Percentiles rank a stretch among this genome's conserved stretches.
Conservation (phyloP, 352 stramenopile species). For the Globisporangium sylvaticum region DNA sequence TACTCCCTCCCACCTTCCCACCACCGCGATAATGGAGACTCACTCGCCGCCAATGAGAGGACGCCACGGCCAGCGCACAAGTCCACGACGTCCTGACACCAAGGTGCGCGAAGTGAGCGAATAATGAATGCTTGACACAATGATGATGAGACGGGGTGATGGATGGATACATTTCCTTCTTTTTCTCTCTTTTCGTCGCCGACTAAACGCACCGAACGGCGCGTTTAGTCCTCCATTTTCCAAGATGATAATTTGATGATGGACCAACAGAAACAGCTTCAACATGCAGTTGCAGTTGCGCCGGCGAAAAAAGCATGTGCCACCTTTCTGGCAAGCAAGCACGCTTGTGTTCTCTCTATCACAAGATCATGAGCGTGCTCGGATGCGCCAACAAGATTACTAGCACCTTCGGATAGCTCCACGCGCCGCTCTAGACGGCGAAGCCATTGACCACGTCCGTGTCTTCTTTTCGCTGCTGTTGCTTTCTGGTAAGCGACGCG, state of each 20-base stretch:
- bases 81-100: background rate
- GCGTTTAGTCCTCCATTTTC: background rate
- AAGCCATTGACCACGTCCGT: too few species aligned
- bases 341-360: too few species aligned
- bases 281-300: conserved; percentile 1
- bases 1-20: background rate
- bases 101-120: background rate
- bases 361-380: background rate
- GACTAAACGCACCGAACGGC: background rate
- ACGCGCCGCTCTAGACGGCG: background rate
- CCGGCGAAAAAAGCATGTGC: background rate
- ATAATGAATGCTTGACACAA: background rate
- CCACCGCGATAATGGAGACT: background rate
- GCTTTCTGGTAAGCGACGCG: too few species aligned
- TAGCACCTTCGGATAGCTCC: background rate
- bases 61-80: background rate
- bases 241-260: background rate
- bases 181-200: background rate
- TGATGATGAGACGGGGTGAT: background rate
- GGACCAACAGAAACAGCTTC: background rate
- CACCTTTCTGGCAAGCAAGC: too few species aligned
- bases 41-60: background rate
- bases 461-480: too few species aligned
- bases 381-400: background rate
- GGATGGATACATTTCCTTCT: background rate